Conservation (phyloP, 345 rosid species). For the Carallia pectinifolia region DNA sequence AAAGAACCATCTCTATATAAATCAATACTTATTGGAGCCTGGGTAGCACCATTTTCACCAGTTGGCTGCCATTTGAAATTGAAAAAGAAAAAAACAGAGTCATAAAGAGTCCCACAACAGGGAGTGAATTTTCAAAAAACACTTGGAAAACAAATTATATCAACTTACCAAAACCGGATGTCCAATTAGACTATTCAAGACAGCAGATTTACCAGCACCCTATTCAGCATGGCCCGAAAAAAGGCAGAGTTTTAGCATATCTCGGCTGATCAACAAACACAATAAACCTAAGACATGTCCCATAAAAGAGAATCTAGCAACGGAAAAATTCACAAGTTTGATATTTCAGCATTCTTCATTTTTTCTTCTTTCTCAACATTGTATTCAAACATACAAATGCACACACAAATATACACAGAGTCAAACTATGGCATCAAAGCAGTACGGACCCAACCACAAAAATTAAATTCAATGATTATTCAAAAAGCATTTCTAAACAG, state of each 20-base stretch:
- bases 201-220: conserved; percentile 99
- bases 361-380: not conserved
- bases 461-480: too few species aligned
- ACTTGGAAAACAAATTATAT: conserved; percentile 7
- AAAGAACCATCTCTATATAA: conserved; percentile 68
- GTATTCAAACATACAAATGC: not conserved
- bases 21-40: conserved; percentile 81
- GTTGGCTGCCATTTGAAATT: conserved; percentile 62
- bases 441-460: not conserved
- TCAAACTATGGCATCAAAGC: not conserved
- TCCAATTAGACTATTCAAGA: conserved; percentile 87
- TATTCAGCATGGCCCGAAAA: conserved; percentile 22
- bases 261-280: not conserved
- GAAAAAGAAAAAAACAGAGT: not conserved
- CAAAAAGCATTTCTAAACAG: too few species aligned
- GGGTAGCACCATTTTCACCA: conserved; percentile 99
- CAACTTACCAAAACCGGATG: conserved; percentile 88
- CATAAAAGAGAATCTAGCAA: not conserved
- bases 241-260: not conserved
- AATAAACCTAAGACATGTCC: conserved; percentile 4
- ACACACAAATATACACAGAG: not conserved
- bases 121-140: conserved; percentile 12
- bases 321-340: not conserved
- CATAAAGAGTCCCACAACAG: conserved; percentile 15
- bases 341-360: not conserved